These are phyloP conservation scores for Thelonectria blattea DNA, from an alignment of 2,329 filamentous ascomycete species.

Conservation along the genomic window DNA sequence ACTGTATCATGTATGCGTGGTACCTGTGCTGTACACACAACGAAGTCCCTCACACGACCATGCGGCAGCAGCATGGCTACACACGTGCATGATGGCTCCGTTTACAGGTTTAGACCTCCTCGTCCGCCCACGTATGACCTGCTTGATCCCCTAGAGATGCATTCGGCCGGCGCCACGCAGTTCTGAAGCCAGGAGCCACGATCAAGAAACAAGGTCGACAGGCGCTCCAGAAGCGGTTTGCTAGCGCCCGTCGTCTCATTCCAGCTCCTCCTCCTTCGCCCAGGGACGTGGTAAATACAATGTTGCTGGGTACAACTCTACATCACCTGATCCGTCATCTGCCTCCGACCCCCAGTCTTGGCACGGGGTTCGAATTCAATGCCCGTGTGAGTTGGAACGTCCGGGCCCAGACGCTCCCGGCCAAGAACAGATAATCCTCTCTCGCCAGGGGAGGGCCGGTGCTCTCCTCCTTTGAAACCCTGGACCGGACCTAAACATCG, in stretches of 20 bases:
- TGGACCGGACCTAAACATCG: slow-evolving; percentile 22
- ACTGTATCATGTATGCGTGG: not conserved
- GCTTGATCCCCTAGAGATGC: not conserved
- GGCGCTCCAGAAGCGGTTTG: slow-evolving; percentile 7
- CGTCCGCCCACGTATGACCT: not conserved
- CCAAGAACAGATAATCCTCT: slow-evolving; percentile 27
- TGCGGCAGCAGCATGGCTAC: not conserved
- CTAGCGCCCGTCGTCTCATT: slow-evolving; percentile 20
- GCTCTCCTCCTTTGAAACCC: slow-evolving; percentile 25
- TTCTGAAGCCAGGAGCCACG: slow-evolving; percentile 12
- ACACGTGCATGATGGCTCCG: not conserved
- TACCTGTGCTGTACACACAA: too few species aligned
- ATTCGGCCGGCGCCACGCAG: not conserved
- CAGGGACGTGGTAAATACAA: too few species aligned
- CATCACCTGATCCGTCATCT: slow-evolving; percentile 25
- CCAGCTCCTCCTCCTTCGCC: not conserved
- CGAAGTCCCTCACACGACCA: not conserved
- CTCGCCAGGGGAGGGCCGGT: slow-evolving; percentile 29
- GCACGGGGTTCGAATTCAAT: slow-evolving; percentile 6
- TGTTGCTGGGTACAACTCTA: not conserved
- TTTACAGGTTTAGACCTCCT: too few species aligned
- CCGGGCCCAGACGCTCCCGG: too few species aligned
- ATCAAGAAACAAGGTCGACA: slow-evolving; percentile 15
- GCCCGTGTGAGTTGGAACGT: slow-evolving; percentile 14
- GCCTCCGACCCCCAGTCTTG: slow-evolving; percentile 12